Evolutionary conservation across 352 stramenopile genomes (phyloP).

Genomic region (Pythium phragmiticola): DNA sequence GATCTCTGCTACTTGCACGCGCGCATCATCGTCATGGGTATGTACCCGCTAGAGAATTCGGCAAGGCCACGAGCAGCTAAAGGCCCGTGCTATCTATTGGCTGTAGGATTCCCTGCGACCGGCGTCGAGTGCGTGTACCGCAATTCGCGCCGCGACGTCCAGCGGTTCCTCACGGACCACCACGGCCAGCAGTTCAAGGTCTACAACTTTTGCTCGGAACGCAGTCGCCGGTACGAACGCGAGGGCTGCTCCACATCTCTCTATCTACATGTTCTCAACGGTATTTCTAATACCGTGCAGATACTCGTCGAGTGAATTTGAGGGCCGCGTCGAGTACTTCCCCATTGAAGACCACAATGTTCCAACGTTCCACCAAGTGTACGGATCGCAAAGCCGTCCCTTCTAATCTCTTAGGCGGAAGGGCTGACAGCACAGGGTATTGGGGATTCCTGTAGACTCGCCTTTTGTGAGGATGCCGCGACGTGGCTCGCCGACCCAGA

Average conservation of each 20-base stretch:
- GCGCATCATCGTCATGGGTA: slow-evolving; percentile 78
- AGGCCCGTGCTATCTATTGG: neutral
- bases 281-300: slow-evolving; percentile 20
- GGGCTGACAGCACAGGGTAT: neutral
- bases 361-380: slow-evolving; percentile 66
- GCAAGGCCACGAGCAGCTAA: no score
- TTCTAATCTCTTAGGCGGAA: neutral
- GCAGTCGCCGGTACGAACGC: slow-evolving; percentile 36
- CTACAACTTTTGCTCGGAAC: slow-evolving; percentile 75
- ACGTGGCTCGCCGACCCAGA: slow-evolving; percentile 50
- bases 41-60: neutral
- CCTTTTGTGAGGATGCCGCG: slow-evolving; percentile 72
- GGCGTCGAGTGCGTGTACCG: slow-evolving; percentile 60
- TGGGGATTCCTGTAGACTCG: slow-evolving; percentile 31
- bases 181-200: slow-evolving; percentile 65
- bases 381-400: slow-evolving; percentile 7
- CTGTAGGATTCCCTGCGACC: slow-evolving; percentile 51
- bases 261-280: neutral
- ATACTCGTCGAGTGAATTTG: slow-evolving; percentile 55
- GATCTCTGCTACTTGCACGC: slow-evolving; percentile 75
- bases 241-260: neutral
- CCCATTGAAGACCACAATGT: slow-evolving; percentile 79
- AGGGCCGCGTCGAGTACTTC: slow-evolving; percentile 43
- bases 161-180: slow-evolving; percentile 47
- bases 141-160: slow-evolving; percentile 60